Conservation (phyloP, 768 basidiomycete species). For the Tubosaeta sp. region DNA sequence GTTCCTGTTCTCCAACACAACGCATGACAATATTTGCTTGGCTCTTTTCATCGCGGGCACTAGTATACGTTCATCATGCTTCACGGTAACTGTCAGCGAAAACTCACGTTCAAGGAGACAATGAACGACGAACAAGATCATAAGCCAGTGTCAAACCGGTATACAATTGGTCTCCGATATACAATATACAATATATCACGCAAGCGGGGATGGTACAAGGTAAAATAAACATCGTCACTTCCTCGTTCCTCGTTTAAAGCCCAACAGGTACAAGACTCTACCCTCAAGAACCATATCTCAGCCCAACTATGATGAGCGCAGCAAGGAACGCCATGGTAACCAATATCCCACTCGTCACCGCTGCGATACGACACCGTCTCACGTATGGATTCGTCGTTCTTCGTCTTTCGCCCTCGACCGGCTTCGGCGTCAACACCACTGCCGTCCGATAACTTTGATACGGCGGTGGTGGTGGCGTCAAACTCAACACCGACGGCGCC, state of each 20-base stretch:
- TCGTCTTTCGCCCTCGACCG: conserved; percentile 3
- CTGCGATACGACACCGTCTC: conserved; percentile 53
- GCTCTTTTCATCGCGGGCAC: too few relatives aligned
- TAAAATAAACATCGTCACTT: neutral
- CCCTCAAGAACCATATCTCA: neutral
- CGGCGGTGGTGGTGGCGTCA: conserved; percentile 26
- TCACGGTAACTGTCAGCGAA: neutral
- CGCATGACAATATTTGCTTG: too few relatives aligned
- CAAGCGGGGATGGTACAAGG: neutral
- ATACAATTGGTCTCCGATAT: conserved; percentile 3
- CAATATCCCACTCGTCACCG: conserved; percentile 53
- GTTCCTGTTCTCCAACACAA: too few relatives aligned
- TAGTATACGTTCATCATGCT: too few relatives aligned
- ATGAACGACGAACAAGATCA: neutral
- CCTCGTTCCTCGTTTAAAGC: neutral
- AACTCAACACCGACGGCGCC: conserved; percentile 40
- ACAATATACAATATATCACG: neutral
- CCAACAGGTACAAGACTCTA: neutral
- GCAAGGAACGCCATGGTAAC: conserved; percentile 47
- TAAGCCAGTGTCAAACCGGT: conserved; percentile 1
- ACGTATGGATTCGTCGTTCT: conserved; percentile 35
- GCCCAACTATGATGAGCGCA: conserved; percentile 38
- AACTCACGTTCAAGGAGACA: neutral
- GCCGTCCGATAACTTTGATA: conserved; percentile 19
- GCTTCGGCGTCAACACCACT: conserved; percentile 18